Conservation (phyloP, 331 rosid genomes). For the Rhamnella rubrinervis region DNA sequence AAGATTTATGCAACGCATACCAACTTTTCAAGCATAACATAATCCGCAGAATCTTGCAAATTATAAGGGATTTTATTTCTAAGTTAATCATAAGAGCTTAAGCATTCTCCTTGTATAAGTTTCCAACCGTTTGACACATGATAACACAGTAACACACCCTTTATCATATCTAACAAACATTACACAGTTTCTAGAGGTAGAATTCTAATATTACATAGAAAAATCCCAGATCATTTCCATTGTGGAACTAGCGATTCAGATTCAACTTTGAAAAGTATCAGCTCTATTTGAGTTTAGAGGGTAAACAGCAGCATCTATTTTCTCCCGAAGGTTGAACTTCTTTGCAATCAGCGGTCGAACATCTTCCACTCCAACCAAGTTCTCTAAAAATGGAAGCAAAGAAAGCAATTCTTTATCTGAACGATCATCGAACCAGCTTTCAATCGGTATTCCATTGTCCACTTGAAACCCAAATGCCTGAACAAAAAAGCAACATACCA, state of each 20-base stretch:
- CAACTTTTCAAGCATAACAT: too few species aligned
- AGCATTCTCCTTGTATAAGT: conserved; percentile 14
- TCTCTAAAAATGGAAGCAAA: conserved; percentile 89
- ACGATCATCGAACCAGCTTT: conserved; percentile 99
- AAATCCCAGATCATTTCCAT: conserved; percentile 2
- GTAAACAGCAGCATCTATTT: conserved; percentile 73
- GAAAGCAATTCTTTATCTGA: conserved; percentile 70
- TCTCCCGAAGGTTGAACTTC: conserved; percentile 81
- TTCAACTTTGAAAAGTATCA: conserved; percentile 45
- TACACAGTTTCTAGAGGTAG: not conserved
- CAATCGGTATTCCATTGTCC: conserved; percentile 97
- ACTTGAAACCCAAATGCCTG: conserved; percentile 99
- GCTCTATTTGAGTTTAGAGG: conserved; percentile 55
- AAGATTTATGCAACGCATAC: too few species aligned
- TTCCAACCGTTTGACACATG: not conserved
- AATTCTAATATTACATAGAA: conserved; percentile 15
- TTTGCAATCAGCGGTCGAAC: conserved; percentile 83
- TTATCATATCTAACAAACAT: conserved; percentile 9
- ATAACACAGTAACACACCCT: too few species aligned
- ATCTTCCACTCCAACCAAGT: conserved; percentile 87
- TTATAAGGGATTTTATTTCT: conserved; percentile 14
- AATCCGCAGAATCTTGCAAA: not conserved
- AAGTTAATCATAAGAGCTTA: conserved; percentile 14
- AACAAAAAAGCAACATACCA: conserved; percentile 1
- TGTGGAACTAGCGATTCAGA: conserved; percentile 37